phyloP scores from a whole-genome alignment of 2,329 filamentous ascomycete species.

The Neurospora sp. region DNA sequence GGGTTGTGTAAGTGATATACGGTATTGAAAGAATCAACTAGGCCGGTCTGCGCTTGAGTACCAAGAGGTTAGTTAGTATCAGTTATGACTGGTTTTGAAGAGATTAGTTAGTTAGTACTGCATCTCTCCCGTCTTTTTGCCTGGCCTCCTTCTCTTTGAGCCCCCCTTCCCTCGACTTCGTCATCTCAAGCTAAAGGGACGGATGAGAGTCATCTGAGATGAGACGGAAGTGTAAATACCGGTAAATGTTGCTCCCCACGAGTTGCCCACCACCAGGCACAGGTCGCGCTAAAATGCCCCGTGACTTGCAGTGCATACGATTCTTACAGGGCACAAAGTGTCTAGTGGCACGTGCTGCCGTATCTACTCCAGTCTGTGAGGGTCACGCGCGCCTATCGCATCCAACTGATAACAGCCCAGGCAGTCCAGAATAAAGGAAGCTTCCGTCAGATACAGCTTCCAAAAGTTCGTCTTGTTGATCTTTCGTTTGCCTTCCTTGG shows the following conservation, averaged over 20 bases:
- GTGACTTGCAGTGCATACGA: not conserved
- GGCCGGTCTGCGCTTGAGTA: not conserved
- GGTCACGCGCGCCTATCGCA: constrained; percentile 20
- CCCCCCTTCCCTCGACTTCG: not conserved
- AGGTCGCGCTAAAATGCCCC: not conserved
- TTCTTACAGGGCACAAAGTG: constrained; percentile 3
- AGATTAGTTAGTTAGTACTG: not conserved
- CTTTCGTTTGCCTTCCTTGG: not conserved
- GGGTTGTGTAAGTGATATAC: not conserved
- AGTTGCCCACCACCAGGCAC: not conserved
- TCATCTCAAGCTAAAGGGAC: not conserved
- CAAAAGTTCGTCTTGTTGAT: not conserved
- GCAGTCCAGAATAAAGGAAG: not conserved
- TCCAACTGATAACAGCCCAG: not conserved
- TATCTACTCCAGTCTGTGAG: constrained; percentile 14
- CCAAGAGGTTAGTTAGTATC: not conserved
- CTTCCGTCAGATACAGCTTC: not conserved
- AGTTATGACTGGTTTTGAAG: not conserved
- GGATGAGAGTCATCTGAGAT: not conserved
- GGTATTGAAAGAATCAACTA: not conserved
- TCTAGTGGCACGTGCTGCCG: constrained; percentile 13
- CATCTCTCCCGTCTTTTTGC: not conserved
- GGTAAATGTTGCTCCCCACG: not conserved
- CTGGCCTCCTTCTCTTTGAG: not conserved
- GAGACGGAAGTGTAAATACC: not conserved